These are phyloP conservation scores for Ophiobolus disseminans DNA, from an alignment of 2,329 filamentous ascomycete species.

Conservation along the genomic window DNA sequence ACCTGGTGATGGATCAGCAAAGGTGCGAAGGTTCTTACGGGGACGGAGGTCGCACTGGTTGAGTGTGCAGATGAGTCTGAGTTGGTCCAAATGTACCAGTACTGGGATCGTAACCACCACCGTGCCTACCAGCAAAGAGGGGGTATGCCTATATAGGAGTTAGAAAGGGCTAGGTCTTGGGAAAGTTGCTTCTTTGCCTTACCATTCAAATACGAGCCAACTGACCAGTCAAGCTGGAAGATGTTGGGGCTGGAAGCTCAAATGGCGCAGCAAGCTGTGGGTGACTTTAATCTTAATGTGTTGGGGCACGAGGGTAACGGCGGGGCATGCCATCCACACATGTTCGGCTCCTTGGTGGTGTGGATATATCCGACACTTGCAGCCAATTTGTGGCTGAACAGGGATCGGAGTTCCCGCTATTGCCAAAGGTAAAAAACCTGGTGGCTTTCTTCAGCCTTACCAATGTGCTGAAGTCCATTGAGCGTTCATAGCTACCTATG, in stretches of 20 bases:
- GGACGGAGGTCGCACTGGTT: conserved; percentile 7
- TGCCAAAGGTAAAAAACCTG: no score
- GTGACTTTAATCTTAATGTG: conserved; percentile 7
- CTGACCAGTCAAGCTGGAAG: background rate
- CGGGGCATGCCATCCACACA: background rate
- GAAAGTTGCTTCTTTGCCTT: background rate
- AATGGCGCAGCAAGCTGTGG: background rate
- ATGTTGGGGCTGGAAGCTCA: background rate
- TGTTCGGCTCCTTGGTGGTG: background rate
- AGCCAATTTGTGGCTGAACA: no score
- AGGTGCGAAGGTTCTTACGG: background rate
- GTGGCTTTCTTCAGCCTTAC: no score
- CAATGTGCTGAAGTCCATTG: no score
- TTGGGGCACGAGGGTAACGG: background rate
- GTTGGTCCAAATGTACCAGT: conserved; percentile 15
- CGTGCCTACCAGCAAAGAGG: conserved; percentile 22
- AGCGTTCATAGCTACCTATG: no score
- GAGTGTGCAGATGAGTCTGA: conserved; percentile 4
- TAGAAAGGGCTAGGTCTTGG: background rate
- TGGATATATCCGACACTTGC: background rate
- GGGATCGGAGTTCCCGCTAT: no score
- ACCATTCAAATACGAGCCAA: conserved; percentile 20
- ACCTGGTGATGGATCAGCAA: background rate
- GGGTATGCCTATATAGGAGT: conserved; percentile 26
- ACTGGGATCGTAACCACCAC: conserved; percentile 29